phyloP scores from a whole-genome alignment of 257 asterid species.

The Solanum pimpinellifolium region DNA sequence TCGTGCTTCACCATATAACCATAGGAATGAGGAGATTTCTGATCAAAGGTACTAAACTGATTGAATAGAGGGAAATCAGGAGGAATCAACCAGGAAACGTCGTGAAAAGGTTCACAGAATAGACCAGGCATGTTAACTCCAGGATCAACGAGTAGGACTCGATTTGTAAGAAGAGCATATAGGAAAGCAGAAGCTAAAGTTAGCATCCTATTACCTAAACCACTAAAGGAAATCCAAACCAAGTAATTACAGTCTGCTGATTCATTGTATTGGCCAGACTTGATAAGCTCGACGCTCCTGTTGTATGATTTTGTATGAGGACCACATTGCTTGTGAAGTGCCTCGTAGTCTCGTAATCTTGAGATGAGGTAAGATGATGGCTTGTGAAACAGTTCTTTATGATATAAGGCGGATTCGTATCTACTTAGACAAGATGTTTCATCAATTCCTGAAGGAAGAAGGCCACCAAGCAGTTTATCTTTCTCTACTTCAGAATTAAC shows the following conservation, averaged over 20 bases:
- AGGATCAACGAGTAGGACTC: constrained; percentile 61
- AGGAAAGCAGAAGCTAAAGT: constrained; percentile 65
- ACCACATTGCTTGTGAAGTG: constrained; percentile 58
- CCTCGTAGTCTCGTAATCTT: constrained; percentile 57
- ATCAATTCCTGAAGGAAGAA: constrained; percentile 50
- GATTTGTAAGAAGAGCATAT: constrained; percentile 61
- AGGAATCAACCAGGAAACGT: constrained; percentile 65
- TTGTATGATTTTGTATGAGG: constrained; percentile 54
- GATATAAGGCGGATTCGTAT: constrained; percentile 35
- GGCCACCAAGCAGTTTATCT: constrained; percentile 50
- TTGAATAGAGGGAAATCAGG: constrained; percentile 39
- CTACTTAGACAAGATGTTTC: constrained; percentile 60
- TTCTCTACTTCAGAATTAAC: constrained; percentile 7
- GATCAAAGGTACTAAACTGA: constrained; percentile 24
- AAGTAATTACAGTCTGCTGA: constrained; percentile 47
- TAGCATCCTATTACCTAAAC: constrained; percentile 63
- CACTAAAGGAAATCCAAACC: constrained; percentile 62
- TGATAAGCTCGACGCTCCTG: constrained; percentile 31
- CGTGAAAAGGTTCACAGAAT: constrained; percentile 85
- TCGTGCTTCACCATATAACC: constrained; percentile 45
- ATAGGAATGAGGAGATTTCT: constrained; percentile 35
- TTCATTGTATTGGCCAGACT: constrained; percentile 11
- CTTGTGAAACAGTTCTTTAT: constrained; percentile 13
- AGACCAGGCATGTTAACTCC: constrained; percentile 52
- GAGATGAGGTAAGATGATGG: constrained; percentile 61